Base-by-base conservation (phyloP, 2,329 filamentous ascomycete species). In the Botrytis porri region DNA sequence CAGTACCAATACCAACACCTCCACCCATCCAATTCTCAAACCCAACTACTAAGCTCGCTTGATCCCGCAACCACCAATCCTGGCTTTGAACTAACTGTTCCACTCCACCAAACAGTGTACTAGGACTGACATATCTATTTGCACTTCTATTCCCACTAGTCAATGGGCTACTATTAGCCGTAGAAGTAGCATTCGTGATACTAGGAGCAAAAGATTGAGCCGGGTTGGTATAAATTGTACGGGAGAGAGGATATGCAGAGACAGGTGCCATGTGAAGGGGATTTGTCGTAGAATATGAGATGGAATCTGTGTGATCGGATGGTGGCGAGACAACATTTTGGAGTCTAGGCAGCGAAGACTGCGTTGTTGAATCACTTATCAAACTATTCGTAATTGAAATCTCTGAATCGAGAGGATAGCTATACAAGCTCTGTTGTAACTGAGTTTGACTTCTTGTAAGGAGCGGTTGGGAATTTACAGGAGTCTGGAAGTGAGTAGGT, bases 11-110 rank as follows among this genome's bases (percentile, higher is more conserved):
- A 29, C 35, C 25, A 25, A 25, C n/a, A 59, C 70, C 45, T 10
- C 60, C 70, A 7, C 73, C 75, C 71, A 83, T 83, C 89, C 89
- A 92, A 71, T 89, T 90, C 39, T 87, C 89, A 75, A 92, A 88
- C 1, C 89, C 89, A 6, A 86, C 80, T 0, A 87, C 88, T 6
- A 92, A 81, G 67, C 87, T 86, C 29, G 84, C 86, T 77, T 92
- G 89, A 77, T 92, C 90, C 51, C 86, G 83, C 71, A 89, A 84
- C 84, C 88, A 90, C 88, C 87, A 90, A 76, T 91, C 87, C 74
- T 90, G 88, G 65, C 87, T 88, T 67, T 91, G 89, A 63, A 91
- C 84, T 8, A 92, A 81, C 62, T 87, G 86, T 51, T 90, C 88
- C 1, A 90, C 84, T 14, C 86, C 86, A 37, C 88, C 88, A 74